These are phyloP conservation scores for Sugiyamaella qingdaonensis DNA, from an alignment of 805 yeast genomes.

Conservation along the genomic window DNA sequence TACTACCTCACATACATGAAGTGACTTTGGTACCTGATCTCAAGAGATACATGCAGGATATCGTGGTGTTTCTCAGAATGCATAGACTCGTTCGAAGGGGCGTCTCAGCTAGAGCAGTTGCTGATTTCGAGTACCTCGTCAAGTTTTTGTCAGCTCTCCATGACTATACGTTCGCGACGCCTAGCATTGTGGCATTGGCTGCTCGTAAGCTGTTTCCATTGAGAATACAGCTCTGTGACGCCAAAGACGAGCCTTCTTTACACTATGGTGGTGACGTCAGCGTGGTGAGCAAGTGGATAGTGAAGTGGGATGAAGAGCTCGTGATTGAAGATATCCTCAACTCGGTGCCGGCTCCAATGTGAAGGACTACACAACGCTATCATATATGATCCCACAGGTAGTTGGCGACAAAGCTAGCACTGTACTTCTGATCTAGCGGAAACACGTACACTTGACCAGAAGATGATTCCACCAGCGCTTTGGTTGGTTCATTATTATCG, in stretches of 20 bases:
- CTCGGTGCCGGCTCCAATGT: conserved; percentile 51
- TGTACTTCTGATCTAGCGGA: conserved; percentile 42
- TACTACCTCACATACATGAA: background rate
- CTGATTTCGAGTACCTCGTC: conserved; percentile 40
- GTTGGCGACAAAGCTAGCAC: conserved; percentile 67
- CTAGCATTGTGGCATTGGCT: conserved; percentile 49
- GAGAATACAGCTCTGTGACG: conserved; percentile 37
- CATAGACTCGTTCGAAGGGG: conserved; percentile 55
- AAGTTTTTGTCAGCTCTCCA: conserved; percentile 41
- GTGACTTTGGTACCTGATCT: conserved; percentile 49
- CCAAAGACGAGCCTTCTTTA: conserved; percentile 48
- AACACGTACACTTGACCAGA: conserved; percentile 22
- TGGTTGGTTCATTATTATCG: conserved; percentile 13
- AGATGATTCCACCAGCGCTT: conserved; percentile 22
- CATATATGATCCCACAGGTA: conserved; percentile 62
- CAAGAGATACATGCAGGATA: conserved; percentile 51
- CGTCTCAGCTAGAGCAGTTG: conserved; percentile 43
- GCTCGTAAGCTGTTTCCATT: conserved; percentile 48
- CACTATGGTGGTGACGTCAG: conserved; percentile 53
- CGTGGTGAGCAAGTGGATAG: conserved; percentile 40
- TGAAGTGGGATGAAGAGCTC: conserved; percentile 43
- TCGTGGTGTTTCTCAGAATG: conserved; percentile 48
- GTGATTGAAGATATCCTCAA: conserved; percentile 50
- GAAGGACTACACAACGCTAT: conserved; percentile 19
- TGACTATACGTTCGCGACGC: conserved; percentile 45